phyloP scores from a whole-genome alignment of 352 stramenopile species.

The Globisporangium rhizosaccharum region DNA sequence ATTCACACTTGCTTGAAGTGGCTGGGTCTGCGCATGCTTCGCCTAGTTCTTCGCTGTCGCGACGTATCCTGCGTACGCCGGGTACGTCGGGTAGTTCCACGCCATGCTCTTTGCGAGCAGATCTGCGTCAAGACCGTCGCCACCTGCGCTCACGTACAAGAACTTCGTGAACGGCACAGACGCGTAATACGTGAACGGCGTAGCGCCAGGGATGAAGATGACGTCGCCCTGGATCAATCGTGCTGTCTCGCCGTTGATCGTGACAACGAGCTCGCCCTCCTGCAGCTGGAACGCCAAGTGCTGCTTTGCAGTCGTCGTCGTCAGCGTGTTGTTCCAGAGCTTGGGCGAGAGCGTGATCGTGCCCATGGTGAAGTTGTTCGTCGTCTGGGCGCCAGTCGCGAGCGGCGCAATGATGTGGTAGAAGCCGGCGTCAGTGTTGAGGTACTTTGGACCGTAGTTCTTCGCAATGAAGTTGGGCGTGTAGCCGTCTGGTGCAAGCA shows the following conservation, averaged over 20 bases:
- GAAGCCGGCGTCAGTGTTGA: slow-evolving; percentile 40
- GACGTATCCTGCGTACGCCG: slow-evolving; percentile 30
- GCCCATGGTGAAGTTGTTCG: slow-evolving; percentile 54
- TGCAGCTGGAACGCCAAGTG: slow-evolving; percentile 44
- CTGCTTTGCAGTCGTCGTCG: slow-evolving; percentile 36
- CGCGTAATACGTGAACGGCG: slow-evolving; percentile 44
- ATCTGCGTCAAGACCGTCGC: slow-evolving; percentile 39
- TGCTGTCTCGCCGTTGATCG: slow-evolving; percentile 27
- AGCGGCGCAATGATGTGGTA: slow-evolving; percentile 51
- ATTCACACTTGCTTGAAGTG: not conserved
- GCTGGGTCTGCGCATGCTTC: not conserved
- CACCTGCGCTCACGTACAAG: slow-evolving; percentile 42
- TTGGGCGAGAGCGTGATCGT: slow-evolving; percentile 46
- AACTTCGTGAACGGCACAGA: slow-evolving; percentile 51
- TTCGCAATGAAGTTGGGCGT: slow-evolving; percentile 53
- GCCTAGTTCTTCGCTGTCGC: slow-evolving; percentile 4
- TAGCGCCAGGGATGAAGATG: slow-evolving; percentile 35
- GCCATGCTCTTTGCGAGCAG: slow-evolving; percentile 37
- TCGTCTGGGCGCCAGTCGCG: slow-evolving; percentile 35
- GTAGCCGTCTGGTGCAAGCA: slow-evolving; percentile 29
- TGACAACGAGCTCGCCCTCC: slow-evolving; percentile 41
- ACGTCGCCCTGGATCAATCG: slow-evolving; percentile 47
- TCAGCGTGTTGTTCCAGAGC: slow-evolving; percentile 32
- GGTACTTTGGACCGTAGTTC: slow-evolving; percentile 53
- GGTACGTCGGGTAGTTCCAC: slow-evolving; percentile 44